Evolutionary conservation across 805 yeast genomes (phyloP), one percentile per base, ranked within the genome.

Genomic region (Ogataea glucozyma): DNA sequence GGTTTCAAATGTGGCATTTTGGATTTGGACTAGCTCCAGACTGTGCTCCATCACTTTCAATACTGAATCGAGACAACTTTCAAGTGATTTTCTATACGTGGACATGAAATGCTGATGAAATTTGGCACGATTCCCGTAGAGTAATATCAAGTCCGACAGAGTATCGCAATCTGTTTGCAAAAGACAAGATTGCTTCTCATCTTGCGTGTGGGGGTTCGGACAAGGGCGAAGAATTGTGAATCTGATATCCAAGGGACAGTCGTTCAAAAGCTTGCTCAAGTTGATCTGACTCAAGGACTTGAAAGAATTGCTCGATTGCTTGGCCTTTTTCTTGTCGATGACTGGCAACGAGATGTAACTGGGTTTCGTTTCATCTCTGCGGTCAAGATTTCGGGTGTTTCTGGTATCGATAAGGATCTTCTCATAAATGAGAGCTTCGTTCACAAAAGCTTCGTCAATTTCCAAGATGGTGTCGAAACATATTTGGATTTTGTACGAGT

Each of bases 111-210:
- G 79, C 48, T 75, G 79, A 46, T 73, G 71, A 38, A 76, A 63
- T 43, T 76, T 76, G 19, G 79, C 76, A 41, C 76, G 59, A 47
- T 75, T 76, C 38, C 75, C 72, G 51, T 74, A 70, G n/a, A 76
- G 57, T 20, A 71, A 52, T 29, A 75, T 68, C 49, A 76, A 60
- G 58, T 76, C 81, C 24, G 65, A 58, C 19, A 72, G 51, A 2
- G 76, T 62, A 45, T 69, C 74, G 21, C 63, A 54, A 41, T 62
- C 66, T 17, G 60, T 53, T 13, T 54, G 50, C 18, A 65, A 39
- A 23, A 63, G 42, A 41, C 65, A 64, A 38, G 40, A 60, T 1
- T 38, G 9, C 31, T 56, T 60, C 32, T 54, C 64, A 4, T 52
- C 44, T 7, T 46, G 42, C 13, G n/a, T n/a, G n/a, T n/a, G n/a